Conservation (phyloP, 257 asterid genomes). For the Cynanchum wilfordii region DNA sequence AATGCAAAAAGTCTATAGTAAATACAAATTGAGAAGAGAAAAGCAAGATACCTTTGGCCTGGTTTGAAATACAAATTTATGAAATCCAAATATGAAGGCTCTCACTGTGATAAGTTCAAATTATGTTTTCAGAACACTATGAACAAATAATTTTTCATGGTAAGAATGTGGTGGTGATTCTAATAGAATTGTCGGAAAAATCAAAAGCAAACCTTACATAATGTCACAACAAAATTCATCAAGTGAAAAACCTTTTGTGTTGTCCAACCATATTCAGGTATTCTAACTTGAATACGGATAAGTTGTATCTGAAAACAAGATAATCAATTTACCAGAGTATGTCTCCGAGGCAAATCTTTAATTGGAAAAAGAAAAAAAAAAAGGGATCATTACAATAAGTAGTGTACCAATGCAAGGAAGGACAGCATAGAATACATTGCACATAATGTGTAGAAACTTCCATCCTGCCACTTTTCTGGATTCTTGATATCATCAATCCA, state of each 20-base stretch:
- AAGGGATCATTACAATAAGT: too few relatives aligned
- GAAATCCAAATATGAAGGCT: conserved; percentile 26
- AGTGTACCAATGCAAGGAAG: conserved; percentile 26
- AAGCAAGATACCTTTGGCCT: conserved; percentile 18
- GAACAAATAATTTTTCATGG: not conserved
- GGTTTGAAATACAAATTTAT: conserved; percentile 17
- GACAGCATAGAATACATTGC: conserved; percentile 30
- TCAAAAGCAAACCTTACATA: conserved; percentile 30
- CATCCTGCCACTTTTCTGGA: conserved; percentile 14
- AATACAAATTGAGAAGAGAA: not conserved
- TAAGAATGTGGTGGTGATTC: not conserved
- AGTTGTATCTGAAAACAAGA: conserved; percentile 33
- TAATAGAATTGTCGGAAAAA: conserved; percentile 1
- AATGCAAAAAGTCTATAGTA: too few relatives aligned
- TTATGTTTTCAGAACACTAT: not conserved
- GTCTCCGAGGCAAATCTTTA: not conserved
- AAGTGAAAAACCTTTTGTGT: conserved; percentile 38
- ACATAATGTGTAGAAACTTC: conserved; percentile 27
- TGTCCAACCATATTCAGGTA: conserved; percentile 40
- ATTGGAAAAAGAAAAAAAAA: not conserved
- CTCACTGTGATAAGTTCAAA: conserved; percentile 21
- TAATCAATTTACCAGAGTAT: not conserved
- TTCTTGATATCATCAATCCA: conserved; percentile 14
- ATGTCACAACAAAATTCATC: conserved; percentile 36
- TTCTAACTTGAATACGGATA: conserved; percentile 29